Evolutionary conservation across 495 filamentous ascomycete species (phyloP), one percentile per base, ranked within the genome.

Genomic region (Penicillium subrubescens): DNA sequence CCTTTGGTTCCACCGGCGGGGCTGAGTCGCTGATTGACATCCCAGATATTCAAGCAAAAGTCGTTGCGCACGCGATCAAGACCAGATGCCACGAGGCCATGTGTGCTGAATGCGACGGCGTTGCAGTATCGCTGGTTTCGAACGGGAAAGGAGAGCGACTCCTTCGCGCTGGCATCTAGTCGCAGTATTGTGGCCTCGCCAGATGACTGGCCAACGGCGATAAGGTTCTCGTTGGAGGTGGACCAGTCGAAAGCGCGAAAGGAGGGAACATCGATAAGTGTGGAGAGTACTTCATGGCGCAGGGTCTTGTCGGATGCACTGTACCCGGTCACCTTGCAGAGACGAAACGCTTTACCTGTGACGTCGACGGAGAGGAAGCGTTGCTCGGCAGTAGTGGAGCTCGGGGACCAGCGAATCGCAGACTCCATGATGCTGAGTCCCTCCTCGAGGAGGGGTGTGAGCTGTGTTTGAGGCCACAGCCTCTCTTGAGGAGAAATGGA

Each of bases 211-310:
- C 95, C 95, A 17, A 98, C 87, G 31, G 90, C 93, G 46, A 97
- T 86, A 46, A 98, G 81, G 54, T 88, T 88, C 75, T 87, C 86
- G 65, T 92, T 82, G 19, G 83, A 81, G 11, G 92, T 89, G 0
- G 96, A 97, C 95, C 96, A 98, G 79, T 98, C 95, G 77, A 96
- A 97, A 31, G 94, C 92, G 56, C 89, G 92, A 70, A 96, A 89
- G 8, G 86, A 82, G n/a, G 93, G 93, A 19, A 97, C 85, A 68
- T 93, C 92, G 65, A 87, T 86, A 66, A 92, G 87, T 41, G 89
- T 90, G 10, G 88, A 86, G 3, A 92, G 68, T 53, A 87, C 86
- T 61, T 89, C 81, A 79, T 89, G 92, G 37, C 88, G 82, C 41
- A 96, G 80, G 8, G 73, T 74, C 7, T 81, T 84, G 51, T 81